Base-by-base conservation (phyloP, 306 rosid genomes). In the Delonix regia region DNA sequence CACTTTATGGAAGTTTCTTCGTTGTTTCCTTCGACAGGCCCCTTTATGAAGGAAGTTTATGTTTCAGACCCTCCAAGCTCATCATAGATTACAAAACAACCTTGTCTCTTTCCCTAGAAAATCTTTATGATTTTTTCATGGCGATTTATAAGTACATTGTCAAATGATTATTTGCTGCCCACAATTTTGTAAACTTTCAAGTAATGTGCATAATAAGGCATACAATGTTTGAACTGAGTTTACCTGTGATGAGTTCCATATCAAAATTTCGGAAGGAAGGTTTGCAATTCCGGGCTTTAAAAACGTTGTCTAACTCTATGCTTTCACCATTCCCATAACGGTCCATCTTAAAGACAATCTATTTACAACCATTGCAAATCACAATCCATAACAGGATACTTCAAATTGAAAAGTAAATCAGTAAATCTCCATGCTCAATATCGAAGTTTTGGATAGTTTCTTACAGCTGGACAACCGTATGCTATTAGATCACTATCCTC, bases 401-500 rank as follows among this genome's bases (percentile, higher is more conserved):
- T 71, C 24, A 72, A 24, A 78, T 48, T 72, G 70, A 81, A 83
- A 44, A 14, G 47, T 42, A 24, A 51, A 64, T 6, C 60, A 51
- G 59, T 73, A 56, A 39, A 73, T 62, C 85, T 85, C 80, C 59
- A 80, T 22, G 78, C 92, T 83, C 67, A 69, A 71, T 45, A 84
- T 81, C 83, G 88, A 69, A 79, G 69, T 61, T 76, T 78, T 49
- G 59, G 76, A 82, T 83, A 83, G 83, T 75, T 82, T 87, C 97
- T 88, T 92, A 94, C 97, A 82, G 90, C 90, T 82, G 92, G 92
- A 85, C 99, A 92, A 79, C 99, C 97, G 74, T 90, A 94, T 49
- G 99, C 94, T 78, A 94, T 82, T 30, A 85, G 79, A 71, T 85
- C 86, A 71, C 88, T 85, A 82, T 82, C 88, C 83, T 85, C 86